Percentiles rank a stretch among this genome's conserved stretches.
These are phyloP conservation scores for Candida ipomoeae DNA, from an alignment of 805 yeast species.

Conservation along the genomic window DNA sequence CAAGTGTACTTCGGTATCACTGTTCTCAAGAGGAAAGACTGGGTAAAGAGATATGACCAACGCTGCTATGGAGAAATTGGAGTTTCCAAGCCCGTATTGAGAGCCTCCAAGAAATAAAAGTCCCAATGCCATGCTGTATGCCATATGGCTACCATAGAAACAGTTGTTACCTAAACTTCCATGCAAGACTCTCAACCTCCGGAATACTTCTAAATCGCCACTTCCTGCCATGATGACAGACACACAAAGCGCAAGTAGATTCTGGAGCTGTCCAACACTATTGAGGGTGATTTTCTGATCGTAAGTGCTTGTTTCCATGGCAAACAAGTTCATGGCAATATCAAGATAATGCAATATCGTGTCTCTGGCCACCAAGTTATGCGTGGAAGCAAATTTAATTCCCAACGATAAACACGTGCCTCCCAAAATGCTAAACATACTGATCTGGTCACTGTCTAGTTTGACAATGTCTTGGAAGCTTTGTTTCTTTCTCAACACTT, in stretches of 20 bases:
- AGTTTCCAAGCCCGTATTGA: constrained; percentile 70
- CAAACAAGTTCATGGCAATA: constrained; percentile 40
- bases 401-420: constrained; percentile 77
- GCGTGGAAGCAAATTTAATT: constrained; percentile 69
- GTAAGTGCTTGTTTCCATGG: constrained; percentile 42
- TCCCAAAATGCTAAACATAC: constrained; percentile 60
- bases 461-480: constrained; percentile 16
- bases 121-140: constrained; percentile 79
- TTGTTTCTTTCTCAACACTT: constrained; percentile 31
- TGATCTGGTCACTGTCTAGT: constrained; percentile 58
- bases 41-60: constrained; percentile 79
- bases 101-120: constrained; percentile 90
- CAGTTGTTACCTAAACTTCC: constrained; percentile 46
- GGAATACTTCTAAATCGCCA: constrained; percentile 77
- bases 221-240: constrained; percentile 85
- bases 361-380: constrained; percentile 48
- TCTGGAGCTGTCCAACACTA: constrained; percentile 53
- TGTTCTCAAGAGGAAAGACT: constrained; percentile 47
- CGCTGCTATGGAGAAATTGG: constrained; percentile 62
- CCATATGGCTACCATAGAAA: constrained; percentile 70
- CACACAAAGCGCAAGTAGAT: constrained; percentile 56
- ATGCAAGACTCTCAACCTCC: constrained; percentile 68
- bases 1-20: constrained; percentile 55
- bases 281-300: constrained; percentile 55
- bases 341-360: constrained; percentile 56